phyloP scores from a whole-genome alignment of 768 basidiomycete species.

The Kwoniella sp. region DNA sequence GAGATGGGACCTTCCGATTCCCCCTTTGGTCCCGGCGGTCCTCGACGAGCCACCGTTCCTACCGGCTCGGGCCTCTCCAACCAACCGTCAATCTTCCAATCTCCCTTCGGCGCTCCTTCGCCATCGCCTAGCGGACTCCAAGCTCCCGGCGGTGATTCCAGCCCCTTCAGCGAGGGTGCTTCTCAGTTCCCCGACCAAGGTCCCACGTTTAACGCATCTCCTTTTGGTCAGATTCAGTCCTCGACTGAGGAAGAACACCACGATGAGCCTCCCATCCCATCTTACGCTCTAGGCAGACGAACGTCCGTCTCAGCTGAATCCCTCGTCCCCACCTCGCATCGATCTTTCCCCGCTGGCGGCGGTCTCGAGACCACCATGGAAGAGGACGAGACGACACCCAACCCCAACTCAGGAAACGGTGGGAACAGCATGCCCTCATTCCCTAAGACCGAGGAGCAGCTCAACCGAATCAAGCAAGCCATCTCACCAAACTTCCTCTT shows the following conservation, averaged over 20 bases:
- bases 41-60: conserved; percentile 39
- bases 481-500: conserved; percentile 91
- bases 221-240: conserved; percentile 20
- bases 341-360: conserved; percentile 16
- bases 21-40: conserved; percentile 40
- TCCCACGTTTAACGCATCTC: conserved; percentile 21
- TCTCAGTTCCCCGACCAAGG: conserved; percentile 18
- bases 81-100: conserved; percentile 20
- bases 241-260: conserved; percentile 17
- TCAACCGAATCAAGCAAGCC: conserved; percentile 80
- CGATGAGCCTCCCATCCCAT: conserved; percentile 55
- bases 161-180: conserved; percentile 18
- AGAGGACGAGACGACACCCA: conserved; percentile 59
- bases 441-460: conserved; percentile 83
- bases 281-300: conserved; percentile 78
- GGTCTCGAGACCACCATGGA: conserved; percentile 37
- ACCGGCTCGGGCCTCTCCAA: conserved; percentile 25
- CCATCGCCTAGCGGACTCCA: conserved; percentile 15
- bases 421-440: conserved; percentile 56
- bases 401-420: conserved; percentile 57
- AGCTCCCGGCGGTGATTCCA: conserved; percentile 5
- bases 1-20: conserved; percentile 49
- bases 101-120: conserved; percentile 31
- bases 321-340: conserved; percentile 68
- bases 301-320: conserved; percentile 96